These are phyloP conservation scores for Ophiostoma pallidulum DNA, from an alignment of 2,329 filamentous ascomycete genomes.

Conservation along the genomic window DNA sequence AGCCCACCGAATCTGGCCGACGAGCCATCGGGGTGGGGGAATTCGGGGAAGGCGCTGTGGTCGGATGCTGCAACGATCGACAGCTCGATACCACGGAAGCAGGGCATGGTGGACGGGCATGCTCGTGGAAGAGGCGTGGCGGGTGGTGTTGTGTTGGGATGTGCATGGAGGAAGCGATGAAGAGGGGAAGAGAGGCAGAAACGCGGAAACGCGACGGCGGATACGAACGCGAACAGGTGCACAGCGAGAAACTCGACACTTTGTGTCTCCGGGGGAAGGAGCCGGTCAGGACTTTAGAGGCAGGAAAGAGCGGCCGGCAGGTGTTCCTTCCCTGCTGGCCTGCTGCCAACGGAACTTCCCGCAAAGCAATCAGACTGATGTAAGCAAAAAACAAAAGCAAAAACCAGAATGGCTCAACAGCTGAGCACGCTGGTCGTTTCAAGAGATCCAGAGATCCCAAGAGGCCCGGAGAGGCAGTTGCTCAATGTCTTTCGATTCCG, in stretches of 20 bases:
- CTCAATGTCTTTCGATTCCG: conserved; percentile 5
- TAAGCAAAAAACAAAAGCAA: too few species aligned
- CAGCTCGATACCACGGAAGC: conserved; percentile 39
- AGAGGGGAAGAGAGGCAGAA: background rate
- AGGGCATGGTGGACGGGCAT: conserved; percentile 33
- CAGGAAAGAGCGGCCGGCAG: background rate
- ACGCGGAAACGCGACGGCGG: background rate
- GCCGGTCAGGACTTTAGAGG: background rate
- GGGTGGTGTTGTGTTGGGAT: too few species aligned
- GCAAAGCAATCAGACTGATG: too few species aligned
- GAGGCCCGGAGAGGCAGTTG: too few species aligned
- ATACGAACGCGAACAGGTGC: too few species aligned
- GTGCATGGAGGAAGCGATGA: background rate
- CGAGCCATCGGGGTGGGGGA: conserved; percentile 43
- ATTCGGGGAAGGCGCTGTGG: conserved; percentile 38
- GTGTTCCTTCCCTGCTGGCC: conserved; percentile 2
- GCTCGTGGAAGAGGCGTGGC: background rate
- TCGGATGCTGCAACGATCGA: conserved; percentile 29
- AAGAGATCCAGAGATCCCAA: too few species aligned
- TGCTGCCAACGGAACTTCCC: too few species aligned
- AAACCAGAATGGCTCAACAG: too few species aligned
- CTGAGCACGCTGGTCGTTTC: too few species aligned
- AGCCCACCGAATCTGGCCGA: conserved; percentile 29
- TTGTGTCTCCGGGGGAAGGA: too few species aligned
- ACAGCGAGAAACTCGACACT: too few species aligned